A percentile compares a stretch with the other conserved stretches of the same genome.
These are phyloP conservation scores for Boeremia exigua DNA, from an alignment of 2,329 filamentous ascomycete genomes.

Conservation along the genomic window DNA sequence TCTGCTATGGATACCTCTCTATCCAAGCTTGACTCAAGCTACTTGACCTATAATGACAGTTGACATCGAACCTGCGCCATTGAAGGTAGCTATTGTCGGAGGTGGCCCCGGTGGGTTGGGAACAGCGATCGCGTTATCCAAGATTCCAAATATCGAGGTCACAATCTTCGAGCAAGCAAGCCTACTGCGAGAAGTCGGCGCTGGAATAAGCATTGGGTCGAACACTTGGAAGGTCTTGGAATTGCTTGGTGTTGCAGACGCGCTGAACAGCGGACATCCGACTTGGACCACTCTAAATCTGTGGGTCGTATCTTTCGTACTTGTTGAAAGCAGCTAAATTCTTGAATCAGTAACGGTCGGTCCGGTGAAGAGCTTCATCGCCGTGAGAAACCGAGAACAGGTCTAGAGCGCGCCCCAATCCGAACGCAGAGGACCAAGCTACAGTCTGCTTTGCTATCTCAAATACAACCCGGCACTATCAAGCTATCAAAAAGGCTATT, in stretches of 20 bases:
- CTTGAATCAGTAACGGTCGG: constrained; percentile 37
- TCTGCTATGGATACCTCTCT: not conserved
- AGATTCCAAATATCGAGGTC: constrained; percentile 51
- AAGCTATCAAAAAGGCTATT: constrained; percentile 55
- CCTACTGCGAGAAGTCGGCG: constrained; percentile 56
- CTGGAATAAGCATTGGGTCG: constrained; percentile 55
- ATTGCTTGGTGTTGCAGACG: constrained; percentile 52
- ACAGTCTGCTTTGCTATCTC: constrained; percentile 57
- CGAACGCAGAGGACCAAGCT: constrained; percentile 44
- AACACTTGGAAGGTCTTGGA: constrained; percentile 58
- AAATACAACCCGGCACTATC: constrained; percentile 54
- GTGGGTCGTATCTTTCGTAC: constrained; percentile 19
- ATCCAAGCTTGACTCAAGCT: not conserved
- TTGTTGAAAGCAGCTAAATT: not conserved
- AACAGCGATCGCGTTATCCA: constrained; percentile 54
- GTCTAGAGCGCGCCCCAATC: constrained; percentile 2
- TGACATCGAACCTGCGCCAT: not conserved
- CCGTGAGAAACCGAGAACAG: constrained; percentile 15
- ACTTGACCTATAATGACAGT: constrained; percentile 15
- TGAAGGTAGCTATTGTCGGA: constrained; percentile 49
- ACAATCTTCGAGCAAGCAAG: constrained; percentile 55
- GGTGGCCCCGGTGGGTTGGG: constrained; percentile 51
- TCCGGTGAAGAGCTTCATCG: constrained; percentile 38
- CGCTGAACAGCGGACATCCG: constrained; percentile 37
- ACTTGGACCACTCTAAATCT: constrained; percentile 40